These are phyloP conservation scores for Leishmania tarentolae DNA, from an alignment of 208 protist species.

Conservation along the genomic window DNA sequence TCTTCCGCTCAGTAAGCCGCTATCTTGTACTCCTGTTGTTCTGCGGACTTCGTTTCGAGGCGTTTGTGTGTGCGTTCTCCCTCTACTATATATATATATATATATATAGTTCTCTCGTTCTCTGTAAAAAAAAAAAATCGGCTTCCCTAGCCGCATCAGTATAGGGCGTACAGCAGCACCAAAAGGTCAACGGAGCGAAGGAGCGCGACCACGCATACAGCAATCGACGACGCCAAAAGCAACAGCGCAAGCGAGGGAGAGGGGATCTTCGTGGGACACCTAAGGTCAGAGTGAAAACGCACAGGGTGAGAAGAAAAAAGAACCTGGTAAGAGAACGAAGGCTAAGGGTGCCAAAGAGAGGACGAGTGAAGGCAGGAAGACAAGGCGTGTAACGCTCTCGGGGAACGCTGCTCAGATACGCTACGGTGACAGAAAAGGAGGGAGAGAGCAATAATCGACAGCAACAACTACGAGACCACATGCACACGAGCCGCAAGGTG, in stretches of 20 bases:
- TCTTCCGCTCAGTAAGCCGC: background rate
- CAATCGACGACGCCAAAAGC: background rate
- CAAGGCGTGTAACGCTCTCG: background rate
- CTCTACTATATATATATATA: too few species aligned
- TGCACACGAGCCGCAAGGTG: background rate
- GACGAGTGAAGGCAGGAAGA: background rate
- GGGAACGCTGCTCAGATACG: background rate
- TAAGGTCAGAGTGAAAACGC: background rate
- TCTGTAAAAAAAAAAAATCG: background rate
- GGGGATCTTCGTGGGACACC: background rate
- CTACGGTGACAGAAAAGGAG: background rate
- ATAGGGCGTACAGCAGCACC: background rate
- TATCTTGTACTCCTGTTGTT: constrained; percentile 1
- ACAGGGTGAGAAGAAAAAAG: background rate
- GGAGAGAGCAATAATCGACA: background rate
- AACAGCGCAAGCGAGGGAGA: background rate
- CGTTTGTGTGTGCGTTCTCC: background rate
- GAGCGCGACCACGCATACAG: background rate
- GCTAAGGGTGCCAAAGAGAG: background rate
- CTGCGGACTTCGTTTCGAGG: background rate
- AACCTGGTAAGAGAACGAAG: background rate
- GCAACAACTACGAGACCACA: background rate
- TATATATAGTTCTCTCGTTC: background rate
- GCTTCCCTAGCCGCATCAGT: background rate
- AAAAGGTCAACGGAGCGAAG: background rate